Evolutionary conservation across 1,284 basidiomycete genomes (phyloP).

Genomic region (Inonotus obliquus): DNA sequence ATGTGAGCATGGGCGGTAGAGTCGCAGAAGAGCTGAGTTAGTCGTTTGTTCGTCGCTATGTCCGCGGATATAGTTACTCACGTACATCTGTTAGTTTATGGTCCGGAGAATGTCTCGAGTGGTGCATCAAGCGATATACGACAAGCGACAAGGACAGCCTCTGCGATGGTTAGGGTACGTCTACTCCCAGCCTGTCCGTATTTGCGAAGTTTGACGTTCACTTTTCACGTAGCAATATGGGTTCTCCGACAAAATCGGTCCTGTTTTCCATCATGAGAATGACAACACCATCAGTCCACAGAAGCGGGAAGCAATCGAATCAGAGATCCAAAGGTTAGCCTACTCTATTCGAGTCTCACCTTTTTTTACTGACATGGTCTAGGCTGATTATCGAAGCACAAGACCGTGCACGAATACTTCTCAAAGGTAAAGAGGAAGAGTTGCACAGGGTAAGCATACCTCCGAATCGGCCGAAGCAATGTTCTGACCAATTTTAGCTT

Average conservation of each 20-base stretch:
- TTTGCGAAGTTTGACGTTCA: background rate
- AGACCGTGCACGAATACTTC: slow-evolving; percentile 60
- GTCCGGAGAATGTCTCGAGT: slow-evolving; percentile 81
- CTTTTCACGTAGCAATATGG: slow-evolving; percentile 36
- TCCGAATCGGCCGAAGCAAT: slow-evolving; percentile 3
- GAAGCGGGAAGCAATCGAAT: slow-evolving; percentile 79
- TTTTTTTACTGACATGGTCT: slow-evolving; percentile 3
- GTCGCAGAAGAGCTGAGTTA: slow-evolving; percentile 87
- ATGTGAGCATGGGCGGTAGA: slow-evolving; percentile 89
- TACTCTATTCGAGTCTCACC: background rate
- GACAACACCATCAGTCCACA: slow-evolving; percentile 65
- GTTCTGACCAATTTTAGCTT: slow-evolving; percentile 45
- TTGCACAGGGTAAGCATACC: slow-evolving; percentile 64
- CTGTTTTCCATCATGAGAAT: slow-evolving; percentile 74
- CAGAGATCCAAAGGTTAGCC: slow-evolving; percentile 74
- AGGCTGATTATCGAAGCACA: slow-evolving; percentile 77
- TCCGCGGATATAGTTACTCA: slow-evolving; percentile 2
- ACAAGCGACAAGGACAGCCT: slow-evolving; percentile 75
- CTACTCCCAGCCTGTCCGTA: slow-evolving; percentile 5
- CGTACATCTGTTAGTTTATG: slow-evolving; percentile 60
- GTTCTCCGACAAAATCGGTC: slow-evolving; percentile 81
- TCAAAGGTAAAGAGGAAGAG: slow-evolving; percentile 73
- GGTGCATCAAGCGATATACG: slow-evolving; percentile 88
- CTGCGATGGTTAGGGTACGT: slow-evolving; percentile 85
- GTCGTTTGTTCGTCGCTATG: slow-evolving; percentile 24